A percentile compares a stretch with the other conserved stretches of the same genome.
phyloP scores from a whole-genome alignment of 164 flowering plant genomes.

The Vitis riparia region DNA sequence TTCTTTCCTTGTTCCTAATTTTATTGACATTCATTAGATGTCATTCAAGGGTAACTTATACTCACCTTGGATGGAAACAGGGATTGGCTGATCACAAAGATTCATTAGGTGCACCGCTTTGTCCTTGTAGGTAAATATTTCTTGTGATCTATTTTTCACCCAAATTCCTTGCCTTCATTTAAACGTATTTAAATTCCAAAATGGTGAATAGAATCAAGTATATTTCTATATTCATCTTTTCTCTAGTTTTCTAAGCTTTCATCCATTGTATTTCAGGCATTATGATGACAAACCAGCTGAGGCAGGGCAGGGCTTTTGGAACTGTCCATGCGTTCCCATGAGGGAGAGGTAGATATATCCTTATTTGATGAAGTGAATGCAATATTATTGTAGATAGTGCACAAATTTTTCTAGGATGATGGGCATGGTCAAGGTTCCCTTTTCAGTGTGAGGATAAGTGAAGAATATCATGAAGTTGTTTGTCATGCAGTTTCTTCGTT shows the following conservation, averaged over 20 bases:
- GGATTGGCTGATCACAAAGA: slow-evolving; percentile 96
- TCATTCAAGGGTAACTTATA: background rate
- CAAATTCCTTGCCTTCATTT: background rate
- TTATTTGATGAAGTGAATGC: background rate
- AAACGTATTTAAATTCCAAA: background rate
- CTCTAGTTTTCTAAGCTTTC: slow-evolving; percentile 2
- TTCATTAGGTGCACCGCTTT: slow-evolving; percentile 93
- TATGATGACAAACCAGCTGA: slow-evolving; percentile 97
- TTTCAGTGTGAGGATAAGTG: background rate
- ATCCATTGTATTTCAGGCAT: slow-evolving; percentile 56
- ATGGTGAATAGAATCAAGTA: slow-evolving; percentile 1
- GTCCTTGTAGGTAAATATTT: slow-evolving; percentile 84
- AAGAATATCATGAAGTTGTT: background rate
- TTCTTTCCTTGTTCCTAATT: too few relatives aligned
- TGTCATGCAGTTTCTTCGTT: background rate
- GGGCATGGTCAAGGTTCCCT: background rate
- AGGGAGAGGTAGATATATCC: slow-evolving; percentile 73
- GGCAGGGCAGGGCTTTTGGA: slow-evolving; percentile 95
- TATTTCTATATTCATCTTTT: background rate
- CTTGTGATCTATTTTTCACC: background rate
- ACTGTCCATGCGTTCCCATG: slow-evolving; percentile 99
- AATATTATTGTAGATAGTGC: background rate
- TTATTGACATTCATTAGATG: background rate
- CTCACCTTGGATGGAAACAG: slow-evolving; percentile 30
- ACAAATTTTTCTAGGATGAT: background rate